Evolutionary conservation across 352 stramenopile genomes (phyloP).

Genomic region (Plasmopara muralis): DNA sequence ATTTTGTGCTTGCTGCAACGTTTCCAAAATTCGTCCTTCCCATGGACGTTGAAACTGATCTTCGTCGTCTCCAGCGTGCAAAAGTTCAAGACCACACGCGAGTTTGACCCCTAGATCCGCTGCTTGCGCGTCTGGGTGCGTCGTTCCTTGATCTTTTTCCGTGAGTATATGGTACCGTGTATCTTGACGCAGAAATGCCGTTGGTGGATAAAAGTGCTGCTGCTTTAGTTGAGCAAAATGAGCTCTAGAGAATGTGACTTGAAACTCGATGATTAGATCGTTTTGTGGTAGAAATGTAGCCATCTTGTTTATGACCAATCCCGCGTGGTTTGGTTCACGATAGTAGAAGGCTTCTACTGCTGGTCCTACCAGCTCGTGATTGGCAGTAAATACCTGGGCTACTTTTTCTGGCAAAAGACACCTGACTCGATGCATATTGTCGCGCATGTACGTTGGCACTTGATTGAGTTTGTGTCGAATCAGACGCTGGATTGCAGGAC

Average conservation of each 20-base stretch:
- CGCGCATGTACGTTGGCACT: slow-evolving; percentile 31
- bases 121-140: slow-evolving; percentile 24
- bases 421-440: slow-evolving; percentile 44
- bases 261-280: slow-evolving; percentile 16
- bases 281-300: slow-evolving; percentile 28
- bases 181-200: slow-evolving; percentile 35
- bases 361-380: slow-evolving; percentile 29
- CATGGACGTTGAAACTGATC: slow-evolving; percentile 45
- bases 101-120: slow-evolving; percentile 72
- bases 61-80: slow-evolving; percentile 37
- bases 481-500: slow-evolving; percentile 31
- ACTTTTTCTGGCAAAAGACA: slow-evolving; percentile 38
- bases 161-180: slow-evolving; percentile 16
- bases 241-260: slow-evolving; percentile 66
- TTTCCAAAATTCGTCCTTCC: slow-evolving; percentile 32
- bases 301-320: slow-evolving; percentile 52
- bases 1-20: slow-evolving; percentile 5
- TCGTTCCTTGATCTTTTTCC: slow-evolving; percentile 8
- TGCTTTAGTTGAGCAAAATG: slow-evolving; percentile 82
- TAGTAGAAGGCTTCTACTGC: slow-evolving; percentile 77
- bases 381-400: slow-evolving; percentile 24
- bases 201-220: slow-evolving; percentile 62
- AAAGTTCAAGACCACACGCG: slow-evolving; percentile 62
- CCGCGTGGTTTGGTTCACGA: slow-evolving; percentile 45
- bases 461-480: slow-evolving; percentile 37